Evolutionary conservation across 176 grass and related monocot species (phyloP).

Genomic region (Coix lacrymajobi): DNA sequence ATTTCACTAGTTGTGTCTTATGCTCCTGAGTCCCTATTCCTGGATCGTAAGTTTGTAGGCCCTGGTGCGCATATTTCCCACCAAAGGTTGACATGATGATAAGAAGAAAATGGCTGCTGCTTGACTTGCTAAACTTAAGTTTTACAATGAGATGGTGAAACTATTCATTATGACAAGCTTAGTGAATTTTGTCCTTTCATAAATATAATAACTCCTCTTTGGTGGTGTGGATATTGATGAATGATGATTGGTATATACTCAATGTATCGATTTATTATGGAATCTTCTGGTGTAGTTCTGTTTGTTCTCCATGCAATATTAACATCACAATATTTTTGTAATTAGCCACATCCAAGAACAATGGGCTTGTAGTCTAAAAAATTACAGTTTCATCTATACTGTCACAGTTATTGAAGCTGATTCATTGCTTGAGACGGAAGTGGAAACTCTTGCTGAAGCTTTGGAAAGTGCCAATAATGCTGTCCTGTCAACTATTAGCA

Average conservation of each 20-base stretch:
- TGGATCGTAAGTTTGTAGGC: neutral
- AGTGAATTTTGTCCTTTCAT: neutral
- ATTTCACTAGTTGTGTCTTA: neutral
- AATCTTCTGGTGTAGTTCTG: neutral
- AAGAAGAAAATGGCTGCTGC: neutral
- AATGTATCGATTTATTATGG: neutral
- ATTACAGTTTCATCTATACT: neutral
- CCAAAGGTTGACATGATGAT: conserved; percentile 17
- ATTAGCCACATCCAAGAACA: conserved; percentile 7
- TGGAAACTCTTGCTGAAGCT: conserved; percentile 90
- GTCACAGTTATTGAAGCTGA: conserved; percentile 80
- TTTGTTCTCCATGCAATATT: conserved; percentile 13
- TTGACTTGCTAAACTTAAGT: neutral
- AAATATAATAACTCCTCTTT: conserved; percentile 8
- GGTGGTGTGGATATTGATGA: neutral
- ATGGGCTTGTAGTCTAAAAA: conserved; percentile 9
- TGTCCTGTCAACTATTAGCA: conserved; percentile 69
- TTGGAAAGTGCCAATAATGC: conserved; percentile 95
- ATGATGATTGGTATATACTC: neutral
- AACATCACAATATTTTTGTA: neutral
- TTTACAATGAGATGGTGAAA: neutral
- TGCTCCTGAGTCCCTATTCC: neutral
- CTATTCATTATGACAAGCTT: neutral
- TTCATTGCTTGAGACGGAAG: conserved; percentile 85
- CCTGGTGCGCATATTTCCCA: neutral